Conservation (phyloP, 441 rosid genomes). For the Adansonia gregorii region DNA sequence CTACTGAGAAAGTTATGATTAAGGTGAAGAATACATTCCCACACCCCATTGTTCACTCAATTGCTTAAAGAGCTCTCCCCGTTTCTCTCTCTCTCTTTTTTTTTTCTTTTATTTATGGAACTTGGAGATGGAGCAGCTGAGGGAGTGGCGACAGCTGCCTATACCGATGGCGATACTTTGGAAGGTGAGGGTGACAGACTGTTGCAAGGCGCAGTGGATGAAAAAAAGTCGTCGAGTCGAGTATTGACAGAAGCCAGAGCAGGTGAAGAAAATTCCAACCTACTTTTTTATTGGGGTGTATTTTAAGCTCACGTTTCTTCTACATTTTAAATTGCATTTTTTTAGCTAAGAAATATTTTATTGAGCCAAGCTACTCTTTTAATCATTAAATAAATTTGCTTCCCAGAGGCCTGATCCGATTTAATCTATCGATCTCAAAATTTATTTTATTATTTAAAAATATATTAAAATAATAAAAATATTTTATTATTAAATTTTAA, state of each 20-base stretch:
- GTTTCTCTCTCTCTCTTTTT: background rate
- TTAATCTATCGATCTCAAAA: no score
- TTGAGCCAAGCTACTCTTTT: no score
- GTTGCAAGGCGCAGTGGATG: background rate
- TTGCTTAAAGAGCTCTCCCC: background rate
- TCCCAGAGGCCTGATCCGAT: no score
- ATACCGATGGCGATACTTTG: background rate
- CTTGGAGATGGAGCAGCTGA: background rate
- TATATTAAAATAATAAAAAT: no score
- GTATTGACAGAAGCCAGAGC: background rate
- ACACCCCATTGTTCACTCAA: constrained; percentile 57
- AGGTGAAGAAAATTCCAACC: background rate
- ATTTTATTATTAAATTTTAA: no score
- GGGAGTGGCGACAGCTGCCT: background rate
- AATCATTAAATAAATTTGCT: no score
- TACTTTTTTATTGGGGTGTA: background rate
- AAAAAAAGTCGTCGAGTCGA: constrained; percentile 3
- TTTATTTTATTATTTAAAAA: no score
- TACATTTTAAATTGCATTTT: background rate
- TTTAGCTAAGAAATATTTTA: background rate
- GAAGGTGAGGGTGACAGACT: constrained; percentile 15
- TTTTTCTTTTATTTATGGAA: background rate
- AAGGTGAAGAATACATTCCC: constrained; percentile 68
- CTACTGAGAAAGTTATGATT: constrained; percentile 74
- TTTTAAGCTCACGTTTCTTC: background rate